phyloP scores from a whole-genome alignment of 805 yeast species.

The Scheffersomyces ergatensis region DNA sequence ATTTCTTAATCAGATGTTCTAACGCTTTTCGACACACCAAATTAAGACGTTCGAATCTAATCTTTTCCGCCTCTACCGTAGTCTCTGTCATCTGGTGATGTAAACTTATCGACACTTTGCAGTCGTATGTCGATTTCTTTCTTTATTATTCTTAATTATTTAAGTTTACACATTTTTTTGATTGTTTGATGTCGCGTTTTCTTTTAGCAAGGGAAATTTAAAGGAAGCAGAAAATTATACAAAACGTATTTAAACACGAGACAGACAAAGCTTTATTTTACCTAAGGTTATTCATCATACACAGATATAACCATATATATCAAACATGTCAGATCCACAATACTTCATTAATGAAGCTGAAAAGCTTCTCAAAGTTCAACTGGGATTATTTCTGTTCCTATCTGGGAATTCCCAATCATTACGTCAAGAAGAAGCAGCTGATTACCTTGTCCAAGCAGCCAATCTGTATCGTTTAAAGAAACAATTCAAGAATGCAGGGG shows the following conservation, averaged over 20 bases:
- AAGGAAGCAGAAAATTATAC: too few relatives aligned
- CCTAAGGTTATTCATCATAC: too few relatives aligned
- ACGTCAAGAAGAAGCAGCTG: constrained; percentile 89
- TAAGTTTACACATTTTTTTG: too few relatives aligned
- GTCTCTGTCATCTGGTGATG: constrained; percentile 2
- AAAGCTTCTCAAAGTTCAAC: constrained; percentile 51
- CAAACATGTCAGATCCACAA: constrained; percentile 42
- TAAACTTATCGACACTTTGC: constrained; percentile 3
- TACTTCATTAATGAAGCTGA: constrained; percentile 44
- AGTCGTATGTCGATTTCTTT: too few relatives aligned
- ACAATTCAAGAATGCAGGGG: constrained; percentile 73
- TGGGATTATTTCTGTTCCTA: constrained; percentile 64
- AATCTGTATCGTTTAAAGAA: constrained; percentile 77
- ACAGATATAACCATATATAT: not conserved
- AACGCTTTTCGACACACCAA: constrained; percentile 54
- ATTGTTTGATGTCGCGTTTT: too few relatives aligned
- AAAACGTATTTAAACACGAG: too few relatives aligned
- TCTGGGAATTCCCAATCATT: constrained; percentile 63
- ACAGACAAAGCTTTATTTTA: too few relatives aligned
- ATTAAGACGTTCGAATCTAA: constrained; percentile 49
- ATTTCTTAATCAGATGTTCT: constrained; percentile 47
- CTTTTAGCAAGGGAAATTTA: too few relatives aligned
- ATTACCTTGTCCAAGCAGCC: constrained; percentile 89
- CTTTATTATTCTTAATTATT: not conserved
- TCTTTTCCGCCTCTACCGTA: constrained; percentile 12